Evolutionary conservation across 192 early-diverging fungal species (phyloP), one percentile per base, ranked within the genome.

Genomic region (Backusella liffmaniae): DNA sequence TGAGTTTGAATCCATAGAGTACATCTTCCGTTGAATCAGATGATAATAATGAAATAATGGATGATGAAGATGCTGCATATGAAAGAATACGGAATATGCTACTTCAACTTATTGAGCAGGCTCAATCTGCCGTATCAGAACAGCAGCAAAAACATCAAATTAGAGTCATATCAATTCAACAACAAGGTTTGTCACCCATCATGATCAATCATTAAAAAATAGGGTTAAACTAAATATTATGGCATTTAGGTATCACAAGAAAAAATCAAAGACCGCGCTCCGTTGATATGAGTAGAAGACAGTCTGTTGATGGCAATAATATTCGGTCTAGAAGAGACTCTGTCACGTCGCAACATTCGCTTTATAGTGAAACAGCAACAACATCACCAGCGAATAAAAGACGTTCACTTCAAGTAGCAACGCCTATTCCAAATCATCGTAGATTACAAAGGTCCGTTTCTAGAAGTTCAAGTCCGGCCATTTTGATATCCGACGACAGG

Each of bases 61-160:
- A 77, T 5, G 76, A 77, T 13, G 69, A 77, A 21, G 76, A 77
- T 71, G 68, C 46, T 26, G 76, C 69, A 42, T 77, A 56, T 32
- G 68, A 77, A 34, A 53, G 69, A 62, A 29, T 77, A 21, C 46
- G 69, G 32, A 39, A 21, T 15, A 77, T 77, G 76, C 36, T 77
- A n/a, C 44, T 59, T 26, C 51, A 51, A n/a, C 59, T 77, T 34
- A 77, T 77, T 53, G 76, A 77, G 35, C 76, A 77, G 49, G 76
- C 76, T 65, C 68, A 77, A 71, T 39, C n/a, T 65, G 76, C 76
- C 4, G 46, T 77, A 41, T 51, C 29, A 37, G 71, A 77, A 42
- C 30, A 44, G 37, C 62, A 77, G 12, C 39, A 68, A 35, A 6
- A 35, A 26, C 13, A 15, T 21, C 34, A 35, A n/a, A 21, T 37